A percentile compares a stretch with the other conserved stretches of the same genome.
Conservation (phyloP, 1,139 yeast genomes). For the Pichia sp. region DNA sequence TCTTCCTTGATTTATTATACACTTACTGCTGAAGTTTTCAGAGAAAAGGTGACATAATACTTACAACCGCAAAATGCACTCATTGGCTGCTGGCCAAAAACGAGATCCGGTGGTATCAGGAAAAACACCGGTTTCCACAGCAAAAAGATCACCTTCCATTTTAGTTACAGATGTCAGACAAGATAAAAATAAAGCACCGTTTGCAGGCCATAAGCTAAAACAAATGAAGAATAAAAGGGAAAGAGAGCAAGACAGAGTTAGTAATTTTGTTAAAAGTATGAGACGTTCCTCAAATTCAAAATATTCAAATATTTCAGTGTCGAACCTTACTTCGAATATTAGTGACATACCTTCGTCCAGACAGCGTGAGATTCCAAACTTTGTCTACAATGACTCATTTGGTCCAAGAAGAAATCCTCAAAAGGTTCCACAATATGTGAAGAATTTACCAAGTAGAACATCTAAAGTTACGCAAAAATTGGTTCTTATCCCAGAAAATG, state of each 20-base stretch:
- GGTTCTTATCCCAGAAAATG: constrained; percentile 61
- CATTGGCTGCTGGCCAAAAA: not conserved
- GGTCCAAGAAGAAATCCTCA: constrained; percentile 18
- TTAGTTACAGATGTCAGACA: constrained; percentile 83
- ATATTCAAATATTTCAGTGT: constrained; percentile 66
- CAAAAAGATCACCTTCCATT: constrained; percentile 89
- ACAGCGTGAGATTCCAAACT: constrained; percentile 39
- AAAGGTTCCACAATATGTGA: constrained; percentile 47
- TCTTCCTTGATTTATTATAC: too few species aligned
- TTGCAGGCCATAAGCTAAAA: constrained; percentile 55
- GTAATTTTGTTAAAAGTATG: constrained; percentile 13
- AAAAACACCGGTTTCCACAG: constrained; percentile 38
- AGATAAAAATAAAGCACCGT: constrained; percentile 61
- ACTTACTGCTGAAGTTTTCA: too few species aligned
- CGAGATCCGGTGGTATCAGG: not conserved
- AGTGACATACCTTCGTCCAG: constrained; percentile 85
- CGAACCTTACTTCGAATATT: constrained; percentile 61
- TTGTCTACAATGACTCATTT: constrained; percentile 15
- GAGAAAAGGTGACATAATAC: too few species aligned
- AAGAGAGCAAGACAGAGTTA: constrained; percentile 11
- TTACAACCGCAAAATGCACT: not conserved
- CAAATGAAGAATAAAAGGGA: constrained; percentile 16
- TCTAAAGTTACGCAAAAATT: constrained; percentile 80
- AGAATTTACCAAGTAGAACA: constrained; percentile 74
- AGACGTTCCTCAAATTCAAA: constrained; percentile 29